These are phyloP conservation scores for Tolypocladium tundrense DNA, from an alignment of 2,329 filamentous ascomycete species.

Conservation along the genomic window DNA sequence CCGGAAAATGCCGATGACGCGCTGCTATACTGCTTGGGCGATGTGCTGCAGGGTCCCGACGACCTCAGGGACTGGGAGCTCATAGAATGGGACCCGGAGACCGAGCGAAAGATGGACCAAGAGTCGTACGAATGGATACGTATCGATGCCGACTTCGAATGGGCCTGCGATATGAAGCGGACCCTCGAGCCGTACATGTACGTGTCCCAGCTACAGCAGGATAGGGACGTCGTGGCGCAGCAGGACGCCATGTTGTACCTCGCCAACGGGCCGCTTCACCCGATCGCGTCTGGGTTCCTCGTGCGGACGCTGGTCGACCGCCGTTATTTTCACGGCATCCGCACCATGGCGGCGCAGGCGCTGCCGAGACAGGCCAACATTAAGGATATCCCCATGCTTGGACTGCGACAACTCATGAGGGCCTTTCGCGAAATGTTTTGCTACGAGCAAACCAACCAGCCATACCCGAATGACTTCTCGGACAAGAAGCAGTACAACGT, in stretches of 20 bases:
- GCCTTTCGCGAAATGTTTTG: conserved; percentile 86
- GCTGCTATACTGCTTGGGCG: conserved; percentile 82
- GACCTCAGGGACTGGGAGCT: conserved; percentile 78
- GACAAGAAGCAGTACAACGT: conserved; percentile 79
- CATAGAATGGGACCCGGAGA: conserved; percentile 79
- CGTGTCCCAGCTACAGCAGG: conserved; percentile 91
- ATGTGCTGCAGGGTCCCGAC: conserved; percentile 74
- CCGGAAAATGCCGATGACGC: conserved; percentile 62
- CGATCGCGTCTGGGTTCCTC: conserved; percentile 80
- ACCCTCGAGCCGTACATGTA: conserved; percentile 96
- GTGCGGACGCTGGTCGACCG: conserved; percentile 82
- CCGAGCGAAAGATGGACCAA: conserved; percentile 83
- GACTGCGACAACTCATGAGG: conserved; percentile 73
- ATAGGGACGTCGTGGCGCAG: conserved; percentile 89
- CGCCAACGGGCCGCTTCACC: conserved; percentile 54
- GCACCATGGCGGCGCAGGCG: conserved; percentile 71
- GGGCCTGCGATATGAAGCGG: conserved; percentile 76
- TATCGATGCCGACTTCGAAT: conserved; percentile 96
- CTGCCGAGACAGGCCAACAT: conserved; percentile 65
- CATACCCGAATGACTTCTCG: conserved; percentile 81
- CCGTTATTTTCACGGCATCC: conserved; percentile 89
- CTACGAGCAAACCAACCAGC: conserved; percentile 65
- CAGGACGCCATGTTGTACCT: conserved; percentile 70
- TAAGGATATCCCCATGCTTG: conserved; percentile 60
- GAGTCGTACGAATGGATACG: conserved; percentile 99